These are phyloP conservation scores for Escovopsis sp. DNA, from an alignment of 2,329 filamentous ascomycete genomes.

Conservation along the genomic window DNA sequence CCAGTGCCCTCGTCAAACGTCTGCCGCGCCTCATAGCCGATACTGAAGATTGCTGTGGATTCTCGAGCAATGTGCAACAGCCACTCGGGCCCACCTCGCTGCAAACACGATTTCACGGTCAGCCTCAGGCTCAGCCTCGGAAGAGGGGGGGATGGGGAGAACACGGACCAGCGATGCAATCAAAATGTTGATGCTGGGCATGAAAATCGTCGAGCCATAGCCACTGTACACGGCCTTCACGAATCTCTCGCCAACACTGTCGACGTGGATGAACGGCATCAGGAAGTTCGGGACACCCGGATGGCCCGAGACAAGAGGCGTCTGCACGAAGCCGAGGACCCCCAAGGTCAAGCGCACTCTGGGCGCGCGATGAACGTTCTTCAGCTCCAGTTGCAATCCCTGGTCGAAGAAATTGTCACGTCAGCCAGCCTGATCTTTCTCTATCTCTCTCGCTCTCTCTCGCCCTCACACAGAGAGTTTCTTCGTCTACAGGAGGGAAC, in stretches of 20 bases:
- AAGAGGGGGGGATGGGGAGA: background rate
- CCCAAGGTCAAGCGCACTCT: constrained; percentile 14
- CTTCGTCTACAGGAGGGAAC: constrained; percentile 11
- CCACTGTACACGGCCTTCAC: constrained; percentile 16
- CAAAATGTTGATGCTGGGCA: constrained; percentile 15
- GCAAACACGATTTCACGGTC: background rate
- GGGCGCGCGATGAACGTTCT: constrained; percentile 13
- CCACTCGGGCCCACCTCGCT: constrained; percentile 10
- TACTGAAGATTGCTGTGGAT: constrained; percentile 2
- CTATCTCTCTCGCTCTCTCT: too few species aligned
- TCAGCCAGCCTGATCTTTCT: background rate
- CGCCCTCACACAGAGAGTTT: background rate
- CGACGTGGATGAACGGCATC: constrained; percentile 17
- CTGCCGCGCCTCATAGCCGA: constrained; percentile 4
- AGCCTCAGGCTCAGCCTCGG: background rate
- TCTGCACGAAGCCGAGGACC: constrained; percentile 17
- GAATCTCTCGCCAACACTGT: constrained; percentile 16
- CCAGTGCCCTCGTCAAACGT: constrained; percentile 1
- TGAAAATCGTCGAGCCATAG: constrained; percentile 14
- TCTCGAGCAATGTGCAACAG: constrained; percentile 7
- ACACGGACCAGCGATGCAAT: constrained; percentile 13
- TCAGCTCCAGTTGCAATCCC: constrained; percentile 17
- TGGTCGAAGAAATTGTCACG: constrained; percentile 1
- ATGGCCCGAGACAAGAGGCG: constrained; percentile 15
- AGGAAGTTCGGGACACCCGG: constrained; percentile 13